Base-by-base conservation (phyloP, 148 eudicot genomes). In the Rhododendron simsii region DNA sequence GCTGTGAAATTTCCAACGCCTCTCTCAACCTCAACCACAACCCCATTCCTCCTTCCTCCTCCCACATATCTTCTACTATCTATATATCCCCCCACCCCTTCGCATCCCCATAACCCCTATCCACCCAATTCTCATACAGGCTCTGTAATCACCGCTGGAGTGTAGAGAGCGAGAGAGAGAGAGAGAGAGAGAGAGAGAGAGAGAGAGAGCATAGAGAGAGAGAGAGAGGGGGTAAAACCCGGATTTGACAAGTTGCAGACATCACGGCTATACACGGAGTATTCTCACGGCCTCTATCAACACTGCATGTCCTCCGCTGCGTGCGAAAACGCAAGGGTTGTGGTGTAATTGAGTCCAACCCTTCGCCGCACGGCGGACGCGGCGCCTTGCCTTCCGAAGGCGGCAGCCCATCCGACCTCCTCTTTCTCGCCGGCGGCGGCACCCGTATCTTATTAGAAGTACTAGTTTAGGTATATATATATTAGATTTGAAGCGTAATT, bases 331-430 rank as follows among this genome's bases (percentile, higher is more conserved):
- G 93, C 9, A 89, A 86, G 87, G 93, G 93, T 89, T 84, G 87
- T 87, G 71, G 88, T 87, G 76, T 91, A 79, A 91, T 89, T 53
- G 93, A 87, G n/a, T 87, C 69, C 75, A 90, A 88, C 84, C 91
- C 93, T 79, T 91, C 93, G 48, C 92, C 94, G 81, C 96, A 95
- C 97, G 98, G 98, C 83, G 99, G 98, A 9, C 94, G 99, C 26
- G 99, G 99, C 61, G 99, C 99, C 86, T 86, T 92, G 89, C 99
- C 99, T 69, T 95, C 99, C 78, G 97, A 94, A 91, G 99, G 99
- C 91, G 99, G 99, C 87, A 84, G 91, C 89, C 97, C 98, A 10
- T 95, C 99, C 86, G 99, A 95, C 86, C 98, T 96, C 86, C 93
- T 96, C 82, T 95, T 96, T 87, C 98, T 96, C 35, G 99, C 99